Evolutionary conservation across 257 asterid genomes (phyloP).

Genomic region (Ajuga chamaepitys): DNA sequence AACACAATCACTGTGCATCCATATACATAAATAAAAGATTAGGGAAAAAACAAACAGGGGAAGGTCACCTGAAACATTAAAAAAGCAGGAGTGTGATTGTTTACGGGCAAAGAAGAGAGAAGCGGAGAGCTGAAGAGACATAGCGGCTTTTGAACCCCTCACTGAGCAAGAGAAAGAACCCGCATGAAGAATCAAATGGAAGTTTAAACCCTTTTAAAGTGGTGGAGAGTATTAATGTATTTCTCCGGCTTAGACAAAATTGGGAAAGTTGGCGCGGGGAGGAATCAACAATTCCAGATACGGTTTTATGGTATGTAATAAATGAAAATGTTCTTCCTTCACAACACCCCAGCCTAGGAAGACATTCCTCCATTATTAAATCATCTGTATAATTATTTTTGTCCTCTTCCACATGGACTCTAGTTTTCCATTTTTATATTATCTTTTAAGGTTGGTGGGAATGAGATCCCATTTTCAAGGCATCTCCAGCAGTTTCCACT

Average conservation of each 20-base stretch:
- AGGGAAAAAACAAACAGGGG: not conserved
- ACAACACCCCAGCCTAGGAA: too few relatives aligned
- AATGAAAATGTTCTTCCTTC: not conserved
- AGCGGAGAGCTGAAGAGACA: conserved; percentile 23
- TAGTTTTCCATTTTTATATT: too few relatives aligned
- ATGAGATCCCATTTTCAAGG: too few relatives aligned
- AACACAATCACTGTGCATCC: too few relatives aligned
- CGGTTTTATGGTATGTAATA: not conserved
- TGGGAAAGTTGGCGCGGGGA: conserved; percentile 1
- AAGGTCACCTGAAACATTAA: conserved; percentile 20
- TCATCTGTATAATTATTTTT: too few relatives aligned
- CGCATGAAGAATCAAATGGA: not conserved
- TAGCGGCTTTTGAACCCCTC: not conserved
- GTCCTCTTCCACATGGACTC: too few relatives aligned
- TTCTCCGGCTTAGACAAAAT: not conserved
- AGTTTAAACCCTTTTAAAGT: too few relatives aligned
- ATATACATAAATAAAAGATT: not conserved
- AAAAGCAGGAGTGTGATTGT: conserved; percentile 5
- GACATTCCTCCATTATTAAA: too few relatives aligned
- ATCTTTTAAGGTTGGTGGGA: too few relatives aligned
- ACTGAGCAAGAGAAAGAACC: not conserved
- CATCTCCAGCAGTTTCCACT: too few relatives aligned
- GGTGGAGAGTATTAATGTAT: too few relatives aligned
- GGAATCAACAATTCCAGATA: conserved; percentile 12
- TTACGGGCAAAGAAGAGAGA: conserved; percentile 4